phyloP scores from a whole-genome alignment of 1,139 yeast species.

The Saccharomyces hybrid region DNA sequence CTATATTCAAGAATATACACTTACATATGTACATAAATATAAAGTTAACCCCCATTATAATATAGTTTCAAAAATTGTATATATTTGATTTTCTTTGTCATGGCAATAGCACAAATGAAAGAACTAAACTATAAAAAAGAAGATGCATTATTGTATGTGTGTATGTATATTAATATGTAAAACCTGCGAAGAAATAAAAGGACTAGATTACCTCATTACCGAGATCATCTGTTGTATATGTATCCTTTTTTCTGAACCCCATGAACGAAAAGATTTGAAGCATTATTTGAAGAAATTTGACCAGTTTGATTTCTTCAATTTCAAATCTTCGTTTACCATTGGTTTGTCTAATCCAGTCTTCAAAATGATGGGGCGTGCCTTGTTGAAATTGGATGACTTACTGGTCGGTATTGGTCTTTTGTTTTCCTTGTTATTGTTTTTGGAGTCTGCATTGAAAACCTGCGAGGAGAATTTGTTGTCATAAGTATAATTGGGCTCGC shows the following conservation, averaged over 20 bases:
- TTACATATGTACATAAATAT: not conserved
- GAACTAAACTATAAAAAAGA: not conserved
- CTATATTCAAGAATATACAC: not conserved
- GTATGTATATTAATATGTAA: not conserved
- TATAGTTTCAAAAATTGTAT: not conserved
- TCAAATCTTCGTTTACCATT: constrained; percentile 3
- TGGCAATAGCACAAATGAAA: not conserved
- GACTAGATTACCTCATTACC: not conserved
- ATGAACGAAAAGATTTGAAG: not conserved
- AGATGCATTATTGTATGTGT: not conserved
- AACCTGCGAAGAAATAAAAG: not conserved
- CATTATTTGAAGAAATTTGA: constrained; percentile 6
- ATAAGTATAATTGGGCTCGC: constrained; percentile 4
- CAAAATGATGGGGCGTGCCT: constrained; percentile 15
- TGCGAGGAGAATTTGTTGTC: constrained; percentile 4
- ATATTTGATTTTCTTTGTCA: too few relatives aligned
- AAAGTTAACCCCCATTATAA: not conserved
- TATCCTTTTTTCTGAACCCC: not conserved
- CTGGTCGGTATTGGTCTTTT: constrained; percentile 5
- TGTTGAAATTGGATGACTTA: not conserved
- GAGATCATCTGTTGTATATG: not conserved
- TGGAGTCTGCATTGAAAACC: not conserved
- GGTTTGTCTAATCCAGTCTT: constrained; percentile 12
- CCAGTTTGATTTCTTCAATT: constrained; percentile 8
- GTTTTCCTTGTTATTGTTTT: constrained; percentile 10